Evolutionary conservation across 139 green algal species (phyloP), one percentile per base, ranked within the genome.

Genomic region (Chlamydomonas sp.): DNA sequence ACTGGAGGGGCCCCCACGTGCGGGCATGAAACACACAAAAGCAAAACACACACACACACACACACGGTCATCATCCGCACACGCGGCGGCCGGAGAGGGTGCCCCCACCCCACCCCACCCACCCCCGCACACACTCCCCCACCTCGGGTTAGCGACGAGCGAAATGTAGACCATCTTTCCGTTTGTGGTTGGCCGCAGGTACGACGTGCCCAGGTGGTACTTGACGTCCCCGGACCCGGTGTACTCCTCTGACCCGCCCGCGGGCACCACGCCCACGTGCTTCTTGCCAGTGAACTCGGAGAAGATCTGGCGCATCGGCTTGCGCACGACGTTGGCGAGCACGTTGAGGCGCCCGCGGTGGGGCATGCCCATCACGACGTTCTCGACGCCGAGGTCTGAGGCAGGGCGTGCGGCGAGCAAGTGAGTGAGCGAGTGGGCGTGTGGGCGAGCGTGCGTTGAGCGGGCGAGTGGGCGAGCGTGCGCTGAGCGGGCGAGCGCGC

Each of bases 201-300:
- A 98, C 6, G 81, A 92, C 28, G 94, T 99, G 29, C 94, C 94
- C 71, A 98, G 81, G 73, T 98, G 94, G 84, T 99, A 98, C 87
- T 98, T 98, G n/a, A 98, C 93, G 66, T 98, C 73, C 48, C 73
- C 78, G 35, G 67, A 75, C 29, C 79, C 79, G 3, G 76, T 80
- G 74, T 86, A 86, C 65, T 83, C 76, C 13, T 58, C 65, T 48
- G 66, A 30, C 8, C 5, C 33, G 59, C 31, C 59, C 10, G 48
- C 59, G 30, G 85, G 78, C n/a, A n/a, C n/a, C 8, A 26, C 33
- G 59, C 31, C 59, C 10, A 48, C 59, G 30, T 84, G 78, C 75
- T 81, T 85, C 66, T 86, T 87, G 54, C 91, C 91, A 2, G 80
- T 86, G 76, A 98, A 98, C 87, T 98, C 94, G 57, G 57, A 83